A percentile compares a stretch with the other conserved stretches of the same genome.
Conservation (phyloP, 352 stramenopile species). For the Globisporangium paddicum region DNA sequence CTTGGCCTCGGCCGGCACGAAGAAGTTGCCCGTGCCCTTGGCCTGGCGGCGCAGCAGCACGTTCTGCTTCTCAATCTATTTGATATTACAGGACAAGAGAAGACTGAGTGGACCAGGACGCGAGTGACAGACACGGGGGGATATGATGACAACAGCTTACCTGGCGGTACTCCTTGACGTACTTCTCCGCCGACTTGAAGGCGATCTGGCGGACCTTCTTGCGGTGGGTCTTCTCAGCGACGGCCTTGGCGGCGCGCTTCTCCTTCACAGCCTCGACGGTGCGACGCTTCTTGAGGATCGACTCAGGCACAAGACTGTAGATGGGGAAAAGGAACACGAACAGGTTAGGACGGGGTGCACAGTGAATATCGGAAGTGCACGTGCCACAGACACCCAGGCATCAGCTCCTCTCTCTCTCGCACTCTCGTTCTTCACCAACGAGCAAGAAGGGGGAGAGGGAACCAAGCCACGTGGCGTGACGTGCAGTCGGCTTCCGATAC, state of each 20-base stretch:
- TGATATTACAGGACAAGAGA: not conserved
- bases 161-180: conserved; percentile 97
- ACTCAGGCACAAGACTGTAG: conserved; percentile 83
- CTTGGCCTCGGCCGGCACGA: conserved; percentile 97
- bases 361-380: conserved; percentile 18
- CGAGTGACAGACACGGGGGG: too few relatives aligned
- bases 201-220: conserved; percentile 86
- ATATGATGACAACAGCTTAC: conserved; percentile 37
- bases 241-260: conserved; percentile 74
- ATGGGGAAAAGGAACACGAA: conserved; percentile 15
- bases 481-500: conserved; percentile 32
- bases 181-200: conserved; percentile 97
- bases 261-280: conserved; percentile 86
- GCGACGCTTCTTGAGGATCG: conserved; percentile 90
- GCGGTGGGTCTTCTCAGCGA: conserved; percentile 77
- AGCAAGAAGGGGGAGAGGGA: not conserved
- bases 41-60: conserved; percentile 95
- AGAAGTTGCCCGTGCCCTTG: conserved; percentile 96
- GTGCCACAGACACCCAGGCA: conserved; percentile 6
- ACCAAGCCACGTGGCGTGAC: conserved; percentile 6
- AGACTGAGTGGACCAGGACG: not conserved
- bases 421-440: not conserved
- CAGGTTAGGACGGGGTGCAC: conserved; percentile 74
- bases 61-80: conserved; percentile 88
- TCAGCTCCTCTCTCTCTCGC: not conserved